Evolutionary conservation across 225 moss, liverwort and hornwort genomes (phyloP), one percentile per base, ranked within the genome.

Genomic region (Antitrichia curtipendula): DNA sequence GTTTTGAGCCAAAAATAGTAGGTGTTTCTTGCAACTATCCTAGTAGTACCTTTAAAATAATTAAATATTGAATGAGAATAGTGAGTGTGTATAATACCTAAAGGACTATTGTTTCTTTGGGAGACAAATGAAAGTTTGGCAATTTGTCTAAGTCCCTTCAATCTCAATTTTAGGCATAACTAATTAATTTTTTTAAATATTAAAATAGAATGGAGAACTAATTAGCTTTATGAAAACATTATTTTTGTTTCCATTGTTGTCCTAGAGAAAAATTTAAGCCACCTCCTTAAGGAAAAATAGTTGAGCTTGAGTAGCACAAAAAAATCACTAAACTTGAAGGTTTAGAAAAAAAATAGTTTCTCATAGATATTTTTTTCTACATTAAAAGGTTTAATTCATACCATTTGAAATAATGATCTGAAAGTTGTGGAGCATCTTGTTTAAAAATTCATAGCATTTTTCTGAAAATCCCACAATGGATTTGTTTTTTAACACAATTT

Each of bases 201-300:
- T 0, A 16, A 43, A 41, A 43, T 0, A 43, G 0, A 27, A 38
- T 9, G 3, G 6, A 10, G 0, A 43, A 28, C 2, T 16, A 28
- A 16, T 10, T 10, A 27, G 16, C 3, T 45, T 45, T 16, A 28
- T 9, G 0, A 3, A 43, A 43, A 7, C 2, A 13, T 22, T 66
- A 12, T 7, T 19, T 22, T 7, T 23, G 1, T 38, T 68, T 13
- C 8, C 23, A 38, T 68, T 3, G 1, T 21, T 38, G 2, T 8
- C 4, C 0, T 2, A 1, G 4, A 68, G 38, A 1, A 68, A 24
- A 68, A 40, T 40, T 24, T 69, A 40, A 24, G 8, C 40, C 13
- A 24, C 4, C 14, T 24, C 14, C 4, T 3, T 24, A 25, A 69
- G 0, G 14, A 40, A 14, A 40, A 40, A 40, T 38, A n/a, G 13